Evolutionary conservation across 768 basidiomycete genomes (phyloP).

Genomic region (Ramaria sp.): DNA sequence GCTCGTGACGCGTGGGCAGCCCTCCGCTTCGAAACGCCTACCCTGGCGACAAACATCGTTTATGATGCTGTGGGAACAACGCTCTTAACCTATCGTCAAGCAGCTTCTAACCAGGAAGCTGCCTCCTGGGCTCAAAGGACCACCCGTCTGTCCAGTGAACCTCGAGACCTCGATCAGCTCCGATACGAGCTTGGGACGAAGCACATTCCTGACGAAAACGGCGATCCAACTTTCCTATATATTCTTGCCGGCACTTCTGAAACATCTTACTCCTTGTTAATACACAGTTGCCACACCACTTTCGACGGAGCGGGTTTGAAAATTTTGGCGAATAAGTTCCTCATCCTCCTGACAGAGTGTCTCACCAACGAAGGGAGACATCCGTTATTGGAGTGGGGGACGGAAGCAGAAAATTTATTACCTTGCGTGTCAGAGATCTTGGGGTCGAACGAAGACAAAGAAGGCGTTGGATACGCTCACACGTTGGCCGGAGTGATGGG

Average conservation of each 20-base stretch:
- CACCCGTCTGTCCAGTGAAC: slow-evolving; percentile 5
- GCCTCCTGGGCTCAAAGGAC: slow-evolving; percentile 17
- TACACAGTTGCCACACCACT: slow-evolving; percentile 16
- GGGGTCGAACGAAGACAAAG: background rate
- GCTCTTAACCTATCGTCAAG: slow-evolving; percentile 10
- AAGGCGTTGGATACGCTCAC: background rate
- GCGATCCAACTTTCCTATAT: slow-evolving; percentile 18
- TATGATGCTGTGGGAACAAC: slow-evolving; percentile 4
- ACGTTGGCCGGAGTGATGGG: background rate
- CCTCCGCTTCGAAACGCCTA: background rate
- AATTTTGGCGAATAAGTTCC: slow-evolving; percentile 13
- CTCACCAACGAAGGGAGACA: slow-evolving; percentile 1
- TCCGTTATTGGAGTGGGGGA: slow-evolving; percentile 11
- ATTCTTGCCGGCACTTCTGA: slow-evolving; percentile 8
- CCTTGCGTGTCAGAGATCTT: slow-evolving; percentile 8
- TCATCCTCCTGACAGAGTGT: slow-evolving; percentile 2
- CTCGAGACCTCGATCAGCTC: slow-evolving; percentile 14
- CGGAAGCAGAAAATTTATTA: slow-evolving; percentile 14
- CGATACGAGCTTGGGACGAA: slow-evolving; percentile 9
- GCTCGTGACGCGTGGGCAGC: background rate
- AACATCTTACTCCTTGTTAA: slow-evolving; percentile 13
- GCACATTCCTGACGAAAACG: slow-evolving; percentile 13
- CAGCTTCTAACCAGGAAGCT: slow-evolving; percentile 5
- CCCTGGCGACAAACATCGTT: slow-evolving; percentile 3
- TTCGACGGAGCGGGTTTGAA: slow-evolving; percentile 19